Percentiles rank a stretch among this genome's conserved stretches.
These are phyloP conservation scores for Nothophytophthora sp. DNA, from an alignment of 352 stramenopile species.

Conservation along the genomic window DNA sequence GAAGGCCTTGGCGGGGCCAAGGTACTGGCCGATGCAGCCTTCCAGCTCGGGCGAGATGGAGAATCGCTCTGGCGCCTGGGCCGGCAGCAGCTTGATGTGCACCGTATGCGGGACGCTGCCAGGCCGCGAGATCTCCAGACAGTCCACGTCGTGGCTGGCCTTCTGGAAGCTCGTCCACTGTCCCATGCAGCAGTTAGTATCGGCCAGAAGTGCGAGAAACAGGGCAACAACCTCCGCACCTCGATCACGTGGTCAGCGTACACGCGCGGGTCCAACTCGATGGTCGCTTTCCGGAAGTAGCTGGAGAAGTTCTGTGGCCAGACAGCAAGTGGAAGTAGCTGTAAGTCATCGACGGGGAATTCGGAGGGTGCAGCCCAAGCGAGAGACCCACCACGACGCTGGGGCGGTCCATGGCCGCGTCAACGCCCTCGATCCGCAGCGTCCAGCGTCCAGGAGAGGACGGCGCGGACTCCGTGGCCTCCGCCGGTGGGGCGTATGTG, in stretches of 20 bases:
- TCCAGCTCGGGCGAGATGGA: conserved; percentile 51
- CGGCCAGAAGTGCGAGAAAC: background rate
- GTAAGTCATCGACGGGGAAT: background rate
- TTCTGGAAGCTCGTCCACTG: conserved; percentile 85
- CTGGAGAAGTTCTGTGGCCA: conserved; percentile 66
- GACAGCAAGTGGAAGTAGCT: background rate
- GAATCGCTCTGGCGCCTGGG: conserved; percentile 58
- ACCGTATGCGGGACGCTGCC: conserved; percentile 57
- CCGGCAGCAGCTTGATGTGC: conserved; percentile 66
- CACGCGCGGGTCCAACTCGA: conserved; percentile 67
- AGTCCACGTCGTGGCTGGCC: conserved; percentile 58
- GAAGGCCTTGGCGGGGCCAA: conserved; percentile 45
- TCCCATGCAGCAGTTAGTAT: background rate
- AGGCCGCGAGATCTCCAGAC: conserved; percentile 50
- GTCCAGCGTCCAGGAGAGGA: conserved; percentile 54
- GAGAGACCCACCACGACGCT: conserved; percentile 36
- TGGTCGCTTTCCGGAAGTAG: conserved; percentile 77
- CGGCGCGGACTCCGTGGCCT: conserved; percentile 28
- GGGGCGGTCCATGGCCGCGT: conserved; percentile 28
- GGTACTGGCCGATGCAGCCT: conserved; percentile 36
- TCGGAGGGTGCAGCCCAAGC: background rate
- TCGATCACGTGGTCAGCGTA: conserved; percentile 75
- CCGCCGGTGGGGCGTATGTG: conserved; percentile 53
- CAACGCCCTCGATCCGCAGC: conserved; percentile 60
- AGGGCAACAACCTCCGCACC: conserved; percentile 18